phyloP scores from a whole-genome alignment of 768 basidiomycete genomes.

The Tremella fuciformis region DNA sequence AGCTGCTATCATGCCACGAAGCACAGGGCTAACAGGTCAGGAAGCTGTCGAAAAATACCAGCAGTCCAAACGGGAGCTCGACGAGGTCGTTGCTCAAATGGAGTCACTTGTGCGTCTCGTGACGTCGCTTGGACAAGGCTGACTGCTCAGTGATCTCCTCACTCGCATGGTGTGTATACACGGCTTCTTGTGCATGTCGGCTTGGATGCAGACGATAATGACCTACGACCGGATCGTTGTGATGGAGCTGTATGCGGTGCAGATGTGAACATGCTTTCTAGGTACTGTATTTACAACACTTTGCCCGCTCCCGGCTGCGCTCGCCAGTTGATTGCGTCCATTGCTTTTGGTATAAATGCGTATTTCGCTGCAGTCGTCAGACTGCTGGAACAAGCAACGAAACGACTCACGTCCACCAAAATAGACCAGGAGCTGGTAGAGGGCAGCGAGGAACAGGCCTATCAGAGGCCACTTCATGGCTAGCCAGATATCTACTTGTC shows the following conservation, averaged over 20 bases:
- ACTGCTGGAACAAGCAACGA: background rate
- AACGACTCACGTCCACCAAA: constrained; percentile 33
- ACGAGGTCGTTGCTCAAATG: constrained; percentile 76
- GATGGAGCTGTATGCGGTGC: background rate
- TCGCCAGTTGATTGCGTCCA: constrained; percentile 18
- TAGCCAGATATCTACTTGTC: constrained; percentile 23
- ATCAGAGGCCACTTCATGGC: constrained; percentile 26
- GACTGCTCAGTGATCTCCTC: background rate
- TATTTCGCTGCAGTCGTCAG: constrained; percentile 28
- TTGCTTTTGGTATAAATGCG: constrained; percentile 34
- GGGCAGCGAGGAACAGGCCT: constrained; percentile 27
- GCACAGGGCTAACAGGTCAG: constrained; percentile 53
- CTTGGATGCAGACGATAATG: too few relatives aligned
- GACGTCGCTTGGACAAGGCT: background rate
- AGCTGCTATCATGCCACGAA: constrained; percentile 36
- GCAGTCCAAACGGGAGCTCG: constrained; percentile 72
- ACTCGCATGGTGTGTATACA: background rate
- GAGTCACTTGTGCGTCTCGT: constrained; percentile 57
- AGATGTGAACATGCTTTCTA: background rate
- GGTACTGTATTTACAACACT: background rate
- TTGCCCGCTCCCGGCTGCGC: background rate
- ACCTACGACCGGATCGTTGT: too few relatives aligned
- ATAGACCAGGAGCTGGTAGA: constrained; percentile 36
- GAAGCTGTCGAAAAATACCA: constrained; percentile 70
- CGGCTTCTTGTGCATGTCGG: constrained; percentile 5